These are phyloP conservation scores for Vitis amurensis DNA, from an alignment of 164 flowering plant genomes.

Conservation along the genomic window DNA sequence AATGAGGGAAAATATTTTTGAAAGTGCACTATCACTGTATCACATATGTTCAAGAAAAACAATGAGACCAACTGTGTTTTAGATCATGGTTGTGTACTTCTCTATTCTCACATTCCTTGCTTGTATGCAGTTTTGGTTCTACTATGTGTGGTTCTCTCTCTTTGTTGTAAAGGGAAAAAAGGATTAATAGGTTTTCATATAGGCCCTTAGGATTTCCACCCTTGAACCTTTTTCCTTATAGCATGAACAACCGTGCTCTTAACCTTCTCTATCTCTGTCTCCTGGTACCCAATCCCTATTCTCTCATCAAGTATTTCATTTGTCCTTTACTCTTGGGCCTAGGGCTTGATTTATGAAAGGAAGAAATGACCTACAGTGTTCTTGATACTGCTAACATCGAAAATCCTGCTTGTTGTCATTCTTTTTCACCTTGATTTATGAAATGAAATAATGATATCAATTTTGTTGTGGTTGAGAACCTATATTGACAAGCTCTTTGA, in stretches of 20 bases:
- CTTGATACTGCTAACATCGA: too few relatives aligned
- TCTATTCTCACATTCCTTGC: background rate
- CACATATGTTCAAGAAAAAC: background rate
- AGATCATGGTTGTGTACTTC: background rate
- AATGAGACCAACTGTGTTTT: background rate
- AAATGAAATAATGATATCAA: too few relatives aligned
- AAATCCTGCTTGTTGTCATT: too few relatives aligned
- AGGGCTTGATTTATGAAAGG: background rate
- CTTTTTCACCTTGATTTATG: too few relatives aligned
- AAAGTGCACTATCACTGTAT: background rate
- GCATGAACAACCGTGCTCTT: background rate
- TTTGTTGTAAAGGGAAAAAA: background rate
- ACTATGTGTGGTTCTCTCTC: background rate
- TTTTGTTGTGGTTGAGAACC: too few relatives aligned
- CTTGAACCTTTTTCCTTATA: too few relatives aligned
- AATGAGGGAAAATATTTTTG: too few relatives aligned
- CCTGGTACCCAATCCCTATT: background rate
- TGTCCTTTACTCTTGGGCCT: background rate
- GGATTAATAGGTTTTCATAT: too few relatives aligned
- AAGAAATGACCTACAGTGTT: background rate
- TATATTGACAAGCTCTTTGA: too few relatives aligned
- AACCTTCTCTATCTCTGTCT: background rate
- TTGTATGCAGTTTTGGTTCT: background rate
- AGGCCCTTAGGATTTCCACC: too few relatives aligned
- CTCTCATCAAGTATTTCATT: background rate